Base-by-base conservation (phyloP, 768 basidiomycete genomes). In the Pleurotus tuber-regium region DNA sequence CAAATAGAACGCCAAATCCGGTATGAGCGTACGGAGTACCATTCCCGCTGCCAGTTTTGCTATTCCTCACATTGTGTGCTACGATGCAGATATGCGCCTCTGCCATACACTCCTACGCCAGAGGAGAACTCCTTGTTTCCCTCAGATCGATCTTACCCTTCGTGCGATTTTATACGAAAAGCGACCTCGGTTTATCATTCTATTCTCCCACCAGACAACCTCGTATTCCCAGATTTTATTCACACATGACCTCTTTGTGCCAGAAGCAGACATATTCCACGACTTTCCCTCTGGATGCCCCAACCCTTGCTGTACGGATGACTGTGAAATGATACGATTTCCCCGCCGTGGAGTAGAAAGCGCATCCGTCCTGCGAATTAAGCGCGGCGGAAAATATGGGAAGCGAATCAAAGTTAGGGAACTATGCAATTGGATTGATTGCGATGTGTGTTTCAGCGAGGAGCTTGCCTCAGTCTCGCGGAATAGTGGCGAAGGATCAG, bases 351-450 rank as follows among this genome's bases (percentile, higher is more conserved):
- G 87, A 2, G 59, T 78, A 18, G 81, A 83, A 51, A 73, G 70
- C 2, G 87, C 87, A 4, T 76, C 76, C 3, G 72, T 89, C 35
- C 73, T 89, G 29, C 74, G 83, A 35, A 74, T 87, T 60, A 82
- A 79, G 57, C 74, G 78, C n/a, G 79, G 80, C 43, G 73, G 74
- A 49, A 74, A 69, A 57, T 73, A 57, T 43, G 75, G 75, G 43
- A 79, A 71, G 58, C 74, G 73, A 44, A 66, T 84, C 9, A 79
- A 75, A 57, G 61, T 73, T 26, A 74, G 71, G 55, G 80, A 85
- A 63, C 87, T 89, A 85, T 89, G 87, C 66, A 89, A 89, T 59
- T 89, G 87, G 87, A 84, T 88, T 49, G 86, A 87, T 58, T 89
- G 87, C 60, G 72, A 79, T 54, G 72, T 82, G 28, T 74, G 73